Evolutionary conservation across 768 basidiomycete species (phyloP).

Genomic region (Lactarius akahatsu): DNA sequence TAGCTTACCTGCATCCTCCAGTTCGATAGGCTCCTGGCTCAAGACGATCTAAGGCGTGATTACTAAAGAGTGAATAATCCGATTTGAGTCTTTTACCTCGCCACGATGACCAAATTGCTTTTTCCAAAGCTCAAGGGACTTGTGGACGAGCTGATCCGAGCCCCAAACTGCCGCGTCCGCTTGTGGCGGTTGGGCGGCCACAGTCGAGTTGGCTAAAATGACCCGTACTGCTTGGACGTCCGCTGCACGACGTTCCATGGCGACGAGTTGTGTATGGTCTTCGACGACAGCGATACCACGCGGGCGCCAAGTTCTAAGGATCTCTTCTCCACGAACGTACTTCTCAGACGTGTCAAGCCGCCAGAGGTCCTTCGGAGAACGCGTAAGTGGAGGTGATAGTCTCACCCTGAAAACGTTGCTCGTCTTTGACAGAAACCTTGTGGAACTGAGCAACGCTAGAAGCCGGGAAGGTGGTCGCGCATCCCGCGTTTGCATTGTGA

Average conservation of each 20-base stretch:
- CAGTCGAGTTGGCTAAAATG: constrained; percentile 58
- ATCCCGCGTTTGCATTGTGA: constrained; percentile 82
- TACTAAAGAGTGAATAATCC: constrained; percentile 22
- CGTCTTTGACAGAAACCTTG: constrained; percentile 73
- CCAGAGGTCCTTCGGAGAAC: constrained; percentile 90
- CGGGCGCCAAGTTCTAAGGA: constrained; percentile 79
- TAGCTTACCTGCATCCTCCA: constrained; percentile 43
- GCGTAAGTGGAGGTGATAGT: constrained; percentile 79
- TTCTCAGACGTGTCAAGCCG: constrained; percentile 91
- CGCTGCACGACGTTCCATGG: constrained; percentile 70
- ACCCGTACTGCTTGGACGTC: constrained; percentile 89
- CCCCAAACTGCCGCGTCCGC: constrained; percentile 63
- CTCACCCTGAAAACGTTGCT: constrained; percentile 83
- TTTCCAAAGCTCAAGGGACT: constrained; percentile 79
- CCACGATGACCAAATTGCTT: constrained; percentile 73
- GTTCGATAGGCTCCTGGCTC: constrained; percentile 65
- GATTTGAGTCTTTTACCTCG: constrained; percentile 50
- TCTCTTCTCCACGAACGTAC: constrained; percentile 92
- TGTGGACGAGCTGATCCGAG: constrained; percentile 60
- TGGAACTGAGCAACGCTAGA: constrained; percentile 71
- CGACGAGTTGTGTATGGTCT: constrained; percentile 73
- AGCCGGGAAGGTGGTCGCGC: constrained; percentile 80
- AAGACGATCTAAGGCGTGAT: constrained; percentile 64
- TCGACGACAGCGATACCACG: constrained; percentile 87
- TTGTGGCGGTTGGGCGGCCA: constrained; percentile 45